A percentile compares a stretch with the other conserved stretches of the same genome.
Conservation (phyloP, 2,329 filamentous ascomycete genomes). For the Nakataea oryzae region DNA sequence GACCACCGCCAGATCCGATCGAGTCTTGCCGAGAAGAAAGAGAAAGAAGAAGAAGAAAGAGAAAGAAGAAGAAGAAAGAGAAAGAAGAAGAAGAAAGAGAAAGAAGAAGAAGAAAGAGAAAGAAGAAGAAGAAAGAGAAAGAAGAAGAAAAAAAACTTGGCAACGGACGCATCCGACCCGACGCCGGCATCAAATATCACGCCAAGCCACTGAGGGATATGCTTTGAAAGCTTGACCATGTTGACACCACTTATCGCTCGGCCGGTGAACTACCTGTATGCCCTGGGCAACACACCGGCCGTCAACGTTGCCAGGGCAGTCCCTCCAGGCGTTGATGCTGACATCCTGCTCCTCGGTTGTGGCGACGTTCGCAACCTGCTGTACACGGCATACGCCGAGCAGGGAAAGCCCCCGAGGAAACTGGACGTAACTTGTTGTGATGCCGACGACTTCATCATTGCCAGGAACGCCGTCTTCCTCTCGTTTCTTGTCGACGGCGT, state of each 20-base stretch:
- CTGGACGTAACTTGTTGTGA: conserved; percentile 50
- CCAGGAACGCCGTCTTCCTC: conserved; percentile 43
- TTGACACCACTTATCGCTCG: conserved; percentile 22
- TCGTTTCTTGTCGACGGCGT: conserved; percentile 35
- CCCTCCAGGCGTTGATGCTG: conserved; percentile 36
- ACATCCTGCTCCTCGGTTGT: conserved; percentile 42
- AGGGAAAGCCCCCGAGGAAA: conserved; percentile 20
- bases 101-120: no score
- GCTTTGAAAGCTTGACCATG: conserved; percentile 17
- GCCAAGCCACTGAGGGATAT: not conserved
- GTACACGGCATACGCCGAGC: conserved; percentile 36
- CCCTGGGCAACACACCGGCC: conserved; percentile 45
- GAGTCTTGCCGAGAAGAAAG: not conserved
- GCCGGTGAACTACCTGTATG: conserved; percentile 26
- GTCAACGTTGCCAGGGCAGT: conserved; percentile 34
- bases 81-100: no score
- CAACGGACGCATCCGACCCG: no score
- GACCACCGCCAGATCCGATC: no score
- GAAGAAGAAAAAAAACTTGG: not conserved
- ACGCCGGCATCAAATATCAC: no score
- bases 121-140: not conserved
- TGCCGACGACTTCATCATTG: conserved; percentile 35
- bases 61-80: no score
- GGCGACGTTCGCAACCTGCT: conserved; percentile 47
- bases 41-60: no score